Evolutionary conservation across 805 yeast species (phyloP), one percentile per base, ranked within the genome.

Genomic region (Millerozyma miso): DNA sequence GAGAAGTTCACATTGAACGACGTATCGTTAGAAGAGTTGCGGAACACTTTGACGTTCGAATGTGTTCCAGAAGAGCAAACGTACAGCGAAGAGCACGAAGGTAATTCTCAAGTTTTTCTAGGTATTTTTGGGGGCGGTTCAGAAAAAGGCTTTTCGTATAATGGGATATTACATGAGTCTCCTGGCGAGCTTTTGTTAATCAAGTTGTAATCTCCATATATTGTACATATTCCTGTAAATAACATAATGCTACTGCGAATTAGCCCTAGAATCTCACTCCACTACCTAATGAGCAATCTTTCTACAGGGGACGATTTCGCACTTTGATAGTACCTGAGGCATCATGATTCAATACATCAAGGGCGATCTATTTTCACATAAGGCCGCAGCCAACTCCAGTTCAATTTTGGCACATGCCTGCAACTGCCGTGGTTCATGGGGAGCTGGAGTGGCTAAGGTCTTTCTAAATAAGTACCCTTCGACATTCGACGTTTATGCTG

Each of bases 351-450:
- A 38, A 13, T 81, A 83, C 58, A 60, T 75, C 31, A 65, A 68
- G 34, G 88, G 88, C 0, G 85, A 84, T 51, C 56, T 84, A 6
- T 81, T 84, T 48, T 31, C 60, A 57, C 58, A 59, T 49, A 16
- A 32, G 7, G 37, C 63, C 0, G 49, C 59, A 0, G 45, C 51
- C 3, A 69, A 74, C 2, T 33, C 42, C 3, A 39, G 44, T 1
- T 56, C 80, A 0, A 65, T 85, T 2, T 58, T 87, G 3, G 85
- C 85, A 1, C 96, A 88, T 57, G 80, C 95, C 0, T 88, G 96
- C 55, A 88, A 88, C 56, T 80, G 88, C 32, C 67, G 71, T 19
- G 96, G 95, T 0, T 54, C 70, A 1, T 88, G 96, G 96, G 93
- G 93, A 3, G 91, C 87, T 3, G 96, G 96, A 0, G 76, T 88